Conservation (phyloP, 345 rosid genomes). For the Sisymbrium irio region DNA sequence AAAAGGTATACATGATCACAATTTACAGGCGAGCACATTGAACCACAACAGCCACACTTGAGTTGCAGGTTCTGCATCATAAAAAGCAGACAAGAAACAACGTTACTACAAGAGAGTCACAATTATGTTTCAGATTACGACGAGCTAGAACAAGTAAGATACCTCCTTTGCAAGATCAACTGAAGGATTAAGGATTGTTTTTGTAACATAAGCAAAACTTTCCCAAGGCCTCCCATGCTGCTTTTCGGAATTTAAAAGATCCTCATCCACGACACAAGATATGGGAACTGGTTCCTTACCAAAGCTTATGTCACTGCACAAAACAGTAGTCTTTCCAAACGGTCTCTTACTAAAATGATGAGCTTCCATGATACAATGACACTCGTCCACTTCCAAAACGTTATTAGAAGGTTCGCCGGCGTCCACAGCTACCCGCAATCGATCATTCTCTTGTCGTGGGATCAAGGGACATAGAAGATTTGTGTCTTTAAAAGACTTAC, state of each 20-base stretch:
- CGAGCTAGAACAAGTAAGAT: conserved; percentile 12
- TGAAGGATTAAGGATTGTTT: conserved; percentile 54
- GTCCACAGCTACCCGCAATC: conserved; percentile 23
- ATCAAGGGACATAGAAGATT: conserved; percentile 37
- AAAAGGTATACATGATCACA: conserved; percentile 98
- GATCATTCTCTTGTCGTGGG: conserved; percentile 43
- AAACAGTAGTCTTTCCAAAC: conserved; percentile 41
- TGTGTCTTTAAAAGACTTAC: conserved; percentile 54
- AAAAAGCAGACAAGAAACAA: neutral
- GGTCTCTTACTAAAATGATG: conserved; percentile 52
- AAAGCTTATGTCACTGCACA: conserved; percentile 83
- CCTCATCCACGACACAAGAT: conserved; percentile 71
- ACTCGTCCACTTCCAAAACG: conserved; percentile 76
- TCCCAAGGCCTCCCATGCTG: conserved; percentile 67
- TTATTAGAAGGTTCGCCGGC: conserved; percentile 29
- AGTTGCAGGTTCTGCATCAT: conserved; percentile 62
- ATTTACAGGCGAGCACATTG: conserved; percentile 60
- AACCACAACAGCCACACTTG: conserved; percentile 62
- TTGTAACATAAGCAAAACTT: conserved; percentile 64
- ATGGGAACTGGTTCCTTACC: conserved; percentile 77
- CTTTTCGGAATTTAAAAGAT: conserved; percentile 40
- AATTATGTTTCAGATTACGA: neutral
- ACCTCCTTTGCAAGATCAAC: conserved; percentile 60
- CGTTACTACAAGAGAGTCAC: neutral
- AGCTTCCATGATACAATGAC: conserved; percentile 70